Evolutionary conservation across 257 asterid genomes (phyloP).

Genomic region (Mentha longifolia): DNA sequence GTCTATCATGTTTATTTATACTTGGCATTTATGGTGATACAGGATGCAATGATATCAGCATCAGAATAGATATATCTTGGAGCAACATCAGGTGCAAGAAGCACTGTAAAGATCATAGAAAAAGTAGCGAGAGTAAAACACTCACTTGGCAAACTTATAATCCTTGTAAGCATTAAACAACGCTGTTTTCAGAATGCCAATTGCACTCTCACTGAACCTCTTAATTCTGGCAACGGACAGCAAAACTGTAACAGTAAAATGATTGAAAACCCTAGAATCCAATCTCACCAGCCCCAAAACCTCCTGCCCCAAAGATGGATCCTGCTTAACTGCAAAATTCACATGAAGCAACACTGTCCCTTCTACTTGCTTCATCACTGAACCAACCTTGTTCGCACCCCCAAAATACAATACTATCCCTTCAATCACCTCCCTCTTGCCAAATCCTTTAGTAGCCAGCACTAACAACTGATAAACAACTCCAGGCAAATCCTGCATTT

Average conservation of each 20-base stretch:
- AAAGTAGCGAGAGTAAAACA: conserved; percentile 23
- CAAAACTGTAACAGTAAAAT: conserved; percentile 72
- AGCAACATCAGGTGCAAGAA: conserved; percentile 9
- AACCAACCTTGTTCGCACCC: conserved; percentile 49
- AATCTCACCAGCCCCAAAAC: conserved; percentile 67
- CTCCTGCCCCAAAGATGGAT: conserved; percentile 82
- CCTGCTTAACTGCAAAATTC: conserved; percentile 88
- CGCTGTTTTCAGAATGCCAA: conserved; percentile 68
- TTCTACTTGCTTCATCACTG: conserved; percentile 74
- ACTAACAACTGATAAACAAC: conserved; percentile 80
- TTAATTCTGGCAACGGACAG: conserved; percentile 78
- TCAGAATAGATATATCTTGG: neutral
- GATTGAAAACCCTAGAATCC: conserved; percentile 76
- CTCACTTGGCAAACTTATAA: conserved; percentile 64
- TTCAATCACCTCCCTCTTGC: conserved; percentile 79
- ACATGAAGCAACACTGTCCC: conserved; percentile 92
- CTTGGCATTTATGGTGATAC: conserved; percentile 6
- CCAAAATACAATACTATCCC: conserved; percentile 79
- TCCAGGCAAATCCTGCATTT: conserved; percentile 83
- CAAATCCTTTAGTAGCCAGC: conserved; percentile 74
- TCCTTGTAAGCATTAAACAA: conserved; percentile 73
- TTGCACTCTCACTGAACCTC: conserved; percentile 70
- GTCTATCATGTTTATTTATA: neutral
- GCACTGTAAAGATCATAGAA: conserved; percentile 21
- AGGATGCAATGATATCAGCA: conserved; percentile 10